Conservation (phyloP, 1,284 basidiomycete species). For the Sparassis latifolia region DNA sequence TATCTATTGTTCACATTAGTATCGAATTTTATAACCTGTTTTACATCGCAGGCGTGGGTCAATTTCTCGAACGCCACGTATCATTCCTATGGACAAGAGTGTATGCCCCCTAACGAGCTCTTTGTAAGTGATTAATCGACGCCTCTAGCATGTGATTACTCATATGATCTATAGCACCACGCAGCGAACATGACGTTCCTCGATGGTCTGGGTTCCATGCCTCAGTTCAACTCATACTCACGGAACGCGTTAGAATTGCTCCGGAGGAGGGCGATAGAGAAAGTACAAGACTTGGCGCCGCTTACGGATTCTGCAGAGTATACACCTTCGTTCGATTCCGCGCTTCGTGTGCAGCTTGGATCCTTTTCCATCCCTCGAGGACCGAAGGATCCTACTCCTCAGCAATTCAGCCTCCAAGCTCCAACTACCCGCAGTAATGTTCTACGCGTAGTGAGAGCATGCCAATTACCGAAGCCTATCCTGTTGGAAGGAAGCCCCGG, state of each 20-base stretch:
- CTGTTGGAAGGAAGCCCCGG: conserved; percentile 97
- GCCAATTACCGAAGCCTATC: conserved; percentile 88
- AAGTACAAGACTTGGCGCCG: conserved; percentile 49
- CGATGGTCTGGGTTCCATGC: conserved; percentile 77
- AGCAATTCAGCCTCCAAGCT: conserved; percentile 80
- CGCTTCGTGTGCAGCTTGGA: conserved; percentile 56
- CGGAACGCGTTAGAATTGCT: conserved; percentile 40
- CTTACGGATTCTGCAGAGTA: conserved; percentile 24
- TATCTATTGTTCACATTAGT: conserved; percentile 6
- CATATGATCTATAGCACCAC: conserved; percentile 54
- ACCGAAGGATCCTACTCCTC: conserved; percentile 26
- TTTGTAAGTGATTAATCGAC: conserved; percentile 58
- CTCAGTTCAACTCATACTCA: conserved; percentile 58
- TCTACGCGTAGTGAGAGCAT: conserved; percentile 85
- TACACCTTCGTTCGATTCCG: conserved; percentile 29
- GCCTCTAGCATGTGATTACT: not conserved
- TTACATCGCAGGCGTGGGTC: conserved; percentile 75
- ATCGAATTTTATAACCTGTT: conserved; percentile 1
- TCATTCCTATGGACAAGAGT: conserved; percentile 24
- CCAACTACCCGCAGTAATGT: conserved; percentile 89
- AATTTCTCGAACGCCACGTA: conserved; percentile 74
- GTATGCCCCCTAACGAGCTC: conserved; percentile 43
- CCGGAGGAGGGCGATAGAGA: conserved; percentile 40
- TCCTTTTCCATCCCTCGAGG: conserved; percentile 73
- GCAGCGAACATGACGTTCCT: conserved; percentile 84